Percentiles rank a stretch among this genome's conserved stretches.
Conservation (phyloP, 176 grass and related monocot genomes). For the Aegilops bicornis region DNA sequence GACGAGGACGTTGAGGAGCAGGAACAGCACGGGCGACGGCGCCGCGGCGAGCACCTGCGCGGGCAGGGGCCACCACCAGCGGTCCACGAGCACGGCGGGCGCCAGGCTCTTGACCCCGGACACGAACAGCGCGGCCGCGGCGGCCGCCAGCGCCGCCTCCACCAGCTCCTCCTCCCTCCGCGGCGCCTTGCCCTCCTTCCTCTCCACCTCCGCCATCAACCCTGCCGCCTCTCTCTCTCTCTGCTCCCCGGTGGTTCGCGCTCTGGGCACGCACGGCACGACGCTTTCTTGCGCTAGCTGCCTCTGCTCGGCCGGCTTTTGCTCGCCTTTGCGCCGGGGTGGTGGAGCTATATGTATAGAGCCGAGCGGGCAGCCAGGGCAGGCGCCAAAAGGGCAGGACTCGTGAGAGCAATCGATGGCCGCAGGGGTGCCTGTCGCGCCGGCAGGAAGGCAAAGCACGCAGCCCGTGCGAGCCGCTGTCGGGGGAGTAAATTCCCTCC, state of each 20-base stretch:
- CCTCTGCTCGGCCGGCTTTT: background rate
- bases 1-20: constrained; percentile 85
- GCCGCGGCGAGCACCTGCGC: constrained; percentile 23
- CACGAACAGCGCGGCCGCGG: constrained; percentile 60
- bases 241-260: background rate
- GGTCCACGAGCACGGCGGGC: constrained; percentile 27
- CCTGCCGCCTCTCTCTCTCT: background rate
- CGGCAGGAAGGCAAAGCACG: constrained; percentile 30
- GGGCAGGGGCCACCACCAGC: constrained; percentile 30
- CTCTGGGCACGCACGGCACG: background rate
- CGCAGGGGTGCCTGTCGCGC: constrained; percentile 33
- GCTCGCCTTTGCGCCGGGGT: background rate
- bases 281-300: background rate
- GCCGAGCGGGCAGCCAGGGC: background rate
- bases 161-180: constrained; percentile 69
- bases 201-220: constrained; percentile 37
- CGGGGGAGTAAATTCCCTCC: constrained; percentile 24
- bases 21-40: constrained; percentile 69
- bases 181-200: constrained; percentile 59
- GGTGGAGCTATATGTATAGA: constrained; percentile 16
- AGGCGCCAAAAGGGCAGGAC: background rate
- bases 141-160: constrained; percentile 68
- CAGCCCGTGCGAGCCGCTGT: constrained; percentile 36
- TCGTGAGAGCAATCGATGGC: constrained; percentile 25
- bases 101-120: constrained; percentile 76